Evolutionary conservation across 1,139 yeast species (phyloP), one percentile per base, ranked within the genome.

Genomic region (Taphrina flavorubra): DNA sequence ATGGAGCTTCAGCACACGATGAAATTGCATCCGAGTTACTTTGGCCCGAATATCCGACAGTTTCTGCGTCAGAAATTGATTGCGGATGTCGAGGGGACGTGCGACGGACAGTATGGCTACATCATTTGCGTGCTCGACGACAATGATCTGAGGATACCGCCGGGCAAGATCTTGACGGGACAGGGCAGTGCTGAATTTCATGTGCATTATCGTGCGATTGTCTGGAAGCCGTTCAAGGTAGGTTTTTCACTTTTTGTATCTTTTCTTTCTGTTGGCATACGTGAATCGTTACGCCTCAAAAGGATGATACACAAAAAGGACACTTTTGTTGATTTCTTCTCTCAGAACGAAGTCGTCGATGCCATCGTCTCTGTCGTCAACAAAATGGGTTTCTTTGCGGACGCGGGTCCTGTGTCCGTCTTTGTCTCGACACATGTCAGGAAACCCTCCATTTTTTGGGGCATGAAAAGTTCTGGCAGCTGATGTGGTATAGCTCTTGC

Each of bases 91-190:
- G 99, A 94, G 79, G 99, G 99, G 25, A 92, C 98, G 0, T 95
- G 99, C 80, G 92, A 99, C 0, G 99, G 99, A 74, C 97, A 94
- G 78, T 94, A 94, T 80, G 99, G 99, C 7, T 94, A 94, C 79
- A 94, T 94, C 74, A 89, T 94, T 70, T 94, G 98, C 79, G 99
- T 94, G 55, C 83, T 94, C 77, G 99, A 94, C 77, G 91, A 96
- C 73, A 91, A 90, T 89, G 86, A 88, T 74, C 91, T 95, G 71
- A 97, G 94, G 77, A 96, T 94, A 59, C 99, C 97, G 64, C 89
- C 91, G 75, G 99, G 99, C 40, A 83, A 91, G 75, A 90, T 94
- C 72, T 85, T 94, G 65, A 97, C 99, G 1, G 88, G 94, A 13
- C 84, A 84, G 69, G 99, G 99, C 10, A 88, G 92, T 76, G 99